phyloP scores from a whole-genome alignment of 345 rosid species.

The Populus simonii region DNA sequence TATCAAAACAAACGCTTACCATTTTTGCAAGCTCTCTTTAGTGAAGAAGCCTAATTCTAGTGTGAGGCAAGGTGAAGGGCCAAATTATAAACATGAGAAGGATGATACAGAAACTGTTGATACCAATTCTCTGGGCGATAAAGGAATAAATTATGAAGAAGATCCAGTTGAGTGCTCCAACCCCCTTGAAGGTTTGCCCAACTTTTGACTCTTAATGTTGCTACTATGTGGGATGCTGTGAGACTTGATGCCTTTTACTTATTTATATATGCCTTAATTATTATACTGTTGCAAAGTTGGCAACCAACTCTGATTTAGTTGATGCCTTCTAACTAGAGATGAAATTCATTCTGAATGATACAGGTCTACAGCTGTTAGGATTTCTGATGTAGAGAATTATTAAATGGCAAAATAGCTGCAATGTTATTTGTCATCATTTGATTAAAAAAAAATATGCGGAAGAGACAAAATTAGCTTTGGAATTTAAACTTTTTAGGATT shows the following conservation, averaged over 20 bases:
- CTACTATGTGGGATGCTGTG: background rate
- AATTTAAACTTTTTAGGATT: too few species aligned
- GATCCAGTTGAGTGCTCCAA: slow-evolving; percentile 27
- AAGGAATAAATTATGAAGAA: slow-evolving; percentile 21
- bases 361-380: too few species aligned
- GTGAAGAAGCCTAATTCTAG: slow-evolving; percentile 50
- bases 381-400: too few species aligned
- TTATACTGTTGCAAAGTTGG: background rate
- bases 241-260: background rate
- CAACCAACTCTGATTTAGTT: background rate
- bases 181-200: slow-evolving; percentile 38
- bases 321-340: background rate
- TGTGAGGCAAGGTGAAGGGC: slow-evolving; percentile 25
- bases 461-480: too few species aligned
- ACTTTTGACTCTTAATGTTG: background rate
- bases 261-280: background rate
- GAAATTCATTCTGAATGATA: background rate
- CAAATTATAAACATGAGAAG: slow-evolving; percentile 19
- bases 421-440: too few species aligned
- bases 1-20: slow-evolving; percentile 65
- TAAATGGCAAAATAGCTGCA: too few species aligned
- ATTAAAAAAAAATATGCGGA: too few species aligned
- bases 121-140: slow-evolving; percentile 26
- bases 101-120: slow-evolving; percentile 22
- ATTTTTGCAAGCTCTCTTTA: slow-evolving; percentile 91